A percentile compares a stretch with the other conserved stretches of the same genome.
Evolutionary conservation across 495 filamentous ascomycete genomes (phyloP).

Genomic region (Bacidia rubella): DNA sequence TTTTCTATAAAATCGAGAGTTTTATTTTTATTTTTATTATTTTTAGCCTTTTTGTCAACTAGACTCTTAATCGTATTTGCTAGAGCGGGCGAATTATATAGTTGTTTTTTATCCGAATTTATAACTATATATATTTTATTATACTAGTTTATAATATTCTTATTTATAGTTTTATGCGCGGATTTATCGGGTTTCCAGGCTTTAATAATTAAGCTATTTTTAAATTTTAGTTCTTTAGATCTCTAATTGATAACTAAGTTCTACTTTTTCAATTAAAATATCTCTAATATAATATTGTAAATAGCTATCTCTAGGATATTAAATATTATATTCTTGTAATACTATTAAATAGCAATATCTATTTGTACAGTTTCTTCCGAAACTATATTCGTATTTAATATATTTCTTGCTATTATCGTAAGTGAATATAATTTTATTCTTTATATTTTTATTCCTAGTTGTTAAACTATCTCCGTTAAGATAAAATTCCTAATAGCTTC

Average conservation of each 20-base stretch:
- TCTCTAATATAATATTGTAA: slow-evolving; percentile 1
- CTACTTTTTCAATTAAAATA: neutral
- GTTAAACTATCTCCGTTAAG: neutral
- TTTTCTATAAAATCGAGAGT: neutral
- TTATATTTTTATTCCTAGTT: slow-evolving; percentile 2
- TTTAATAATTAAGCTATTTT: neutral
- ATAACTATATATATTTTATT: neutral
- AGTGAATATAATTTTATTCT: slow-evolving; percentile 1
- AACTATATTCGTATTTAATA: neutral
- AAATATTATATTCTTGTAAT: neutral
- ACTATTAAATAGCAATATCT: neutral
- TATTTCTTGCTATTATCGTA: neutral
- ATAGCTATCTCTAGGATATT: neutral
- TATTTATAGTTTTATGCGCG: neutral
- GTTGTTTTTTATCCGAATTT: neutral
- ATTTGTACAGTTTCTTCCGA: neutral
- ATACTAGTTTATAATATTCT: neutral
- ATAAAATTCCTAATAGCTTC: neutral
- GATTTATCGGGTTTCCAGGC: neutral
- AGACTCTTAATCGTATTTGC: neutral
- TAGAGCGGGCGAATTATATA: neutral
- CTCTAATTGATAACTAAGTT: slow-evolving; percentile 1
- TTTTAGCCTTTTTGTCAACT: neutral
- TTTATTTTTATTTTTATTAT: neutral
- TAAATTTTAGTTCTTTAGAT: neutral